phyloP scores from a whole-genome alignment of 495 filamentous ascomycete species.

The Friedmanniomyces endolithicus region DNA sequence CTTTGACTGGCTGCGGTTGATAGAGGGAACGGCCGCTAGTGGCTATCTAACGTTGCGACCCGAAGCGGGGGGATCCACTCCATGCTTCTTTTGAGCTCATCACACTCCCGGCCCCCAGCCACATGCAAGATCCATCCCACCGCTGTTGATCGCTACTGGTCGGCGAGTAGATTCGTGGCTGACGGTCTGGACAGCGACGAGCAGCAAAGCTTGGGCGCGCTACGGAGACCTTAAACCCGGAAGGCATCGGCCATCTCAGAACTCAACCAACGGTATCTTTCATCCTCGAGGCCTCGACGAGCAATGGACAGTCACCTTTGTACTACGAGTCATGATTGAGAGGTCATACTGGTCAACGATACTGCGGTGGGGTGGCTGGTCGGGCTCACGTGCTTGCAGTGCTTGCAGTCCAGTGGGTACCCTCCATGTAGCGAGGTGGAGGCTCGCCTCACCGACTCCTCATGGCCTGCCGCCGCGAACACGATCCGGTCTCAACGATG shows the following conservation, averaged over 20 bases:
- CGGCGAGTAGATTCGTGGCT: neutral
- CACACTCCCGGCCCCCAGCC: neutral
- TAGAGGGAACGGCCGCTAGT: neutral
- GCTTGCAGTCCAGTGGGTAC: neutral
- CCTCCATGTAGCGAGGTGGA: no score
- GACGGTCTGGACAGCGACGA: neutral
- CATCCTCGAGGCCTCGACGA: neutral
- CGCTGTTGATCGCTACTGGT: neutral
- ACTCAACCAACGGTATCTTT: no score
- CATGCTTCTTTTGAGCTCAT: neutral
- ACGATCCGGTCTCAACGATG: no score
- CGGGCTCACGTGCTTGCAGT: neutral
- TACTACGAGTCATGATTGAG: neutral
- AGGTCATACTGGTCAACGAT: neutral
- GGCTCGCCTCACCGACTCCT: conserved; percentile 1
- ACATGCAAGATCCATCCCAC: neutral
- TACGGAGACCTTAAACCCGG: no score
- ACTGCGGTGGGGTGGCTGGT: neutral
- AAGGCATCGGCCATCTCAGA: no score
- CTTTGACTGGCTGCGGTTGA: neutral
- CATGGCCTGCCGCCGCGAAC: neutral
- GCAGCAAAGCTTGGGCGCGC: no score
- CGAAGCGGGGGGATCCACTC: neutral
- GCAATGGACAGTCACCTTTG: no score
- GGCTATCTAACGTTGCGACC: neutral